phyloP scores from a whole-genome alignment of 2,329 filamentous ascomycete species.

The Fusarium sublunatum region DNA sequence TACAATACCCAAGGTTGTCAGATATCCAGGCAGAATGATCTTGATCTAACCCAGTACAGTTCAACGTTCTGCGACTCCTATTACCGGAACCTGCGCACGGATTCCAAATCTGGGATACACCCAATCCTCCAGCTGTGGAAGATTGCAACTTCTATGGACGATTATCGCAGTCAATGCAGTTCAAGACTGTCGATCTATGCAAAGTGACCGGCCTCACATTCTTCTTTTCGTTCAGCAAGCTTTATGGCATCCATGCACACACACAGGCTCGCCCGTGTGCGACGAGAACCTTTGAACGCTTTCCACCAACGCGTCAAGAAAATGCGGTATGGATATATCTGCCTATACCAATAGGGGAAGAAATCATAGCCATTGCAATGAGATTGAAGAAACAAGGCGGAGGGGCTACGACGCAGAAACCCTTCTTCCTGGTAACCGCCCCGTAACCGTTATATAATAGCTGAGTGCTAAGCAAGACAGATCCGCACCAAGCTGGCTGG shows the following conservation, averaged over 20 bases:
- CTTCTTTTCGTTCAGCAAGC: conserved; percentile 22
- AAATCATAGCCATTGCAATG: conserved; percentile 6
- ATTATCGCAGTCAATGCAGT: conserved; percentile 12
- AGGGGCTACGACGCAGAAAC: conserved; percentile 7
- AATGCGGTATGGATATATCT: conserved; percentile 3
- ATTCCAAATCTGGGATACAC: conserved; percentile 23
- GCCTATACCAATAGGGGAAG: conserved; percentile 12
- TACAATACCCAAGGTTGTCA: conserved; percentile 3
- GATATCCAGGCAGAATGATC: too few relatives aligned
- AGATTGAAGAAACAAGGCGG: conserved; percentile 8
- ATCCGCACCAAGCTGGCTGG: conserved; percentile 21
- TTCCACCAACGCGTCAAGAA: neutral
- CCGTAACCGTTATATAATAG: accelerated
- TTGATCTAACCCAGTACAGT: conserved; percentile 4
- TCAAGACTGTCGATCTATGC: conserved; percentile 15
- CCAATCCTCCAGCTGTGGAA: conserved; percentile 8
- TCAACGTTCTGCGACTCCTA: conserved; percentile 8
- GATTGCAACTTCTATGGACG: conserved; percentile 17
- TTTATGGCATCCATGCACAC: conserved; percentile 21
- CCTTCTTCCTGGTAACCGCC: conserved; percentile 6
- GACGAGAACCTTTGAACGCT: neutral
- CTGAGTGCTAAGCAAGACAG: neutral
- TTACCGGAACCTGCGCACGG: neutral
- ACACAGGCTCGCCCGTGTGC: conserved; percentile 1
- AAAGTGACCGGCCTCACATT: conserved; percentile 21